phyloP scores from a whole-genome alignment of 208 protist species.

The Endotrypanum monterogeii region DNA sequence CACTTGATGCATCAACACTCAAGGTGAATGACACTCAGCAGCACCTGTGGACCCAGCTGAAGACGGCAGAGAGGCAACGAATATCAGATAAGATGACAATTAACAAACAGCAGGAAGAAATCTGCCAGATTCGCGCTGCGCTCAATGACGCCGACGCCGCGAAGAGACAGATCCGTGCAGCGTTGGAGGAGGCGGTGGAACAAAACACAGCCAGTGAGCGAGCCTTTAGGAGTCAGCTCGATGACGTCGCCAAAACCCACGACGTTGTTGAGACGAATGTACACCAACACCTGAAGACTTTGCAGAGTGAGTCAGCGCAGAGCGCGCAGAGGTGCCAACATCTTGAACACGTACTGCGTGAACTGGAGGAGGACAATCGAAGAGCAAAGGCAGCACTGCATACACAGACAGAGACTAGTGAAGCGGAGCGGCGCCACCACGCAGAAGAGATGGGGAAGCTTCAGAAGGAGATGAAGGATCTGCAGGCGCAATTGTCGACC shows the following conservation, averaged over 20 bases:
- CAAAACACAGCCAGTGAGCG: slow-evolving; percentile 5
- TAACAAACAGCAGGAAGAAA: slow-evolving; percentile 18
- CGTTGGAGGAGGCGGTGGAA: slow-evolving; percentile 2
- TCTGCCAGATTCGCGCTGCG: background rate
- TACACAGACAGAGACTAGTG: slow-evolving; percentile 1
- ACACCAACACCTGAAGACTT: slow-evolving; percentile 11
- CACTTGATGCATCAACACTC: background rate
- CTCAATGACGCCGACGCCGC: slow-evolving; percentile 7
- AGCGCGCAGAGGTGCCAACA: slow-evolving; percentile 11
- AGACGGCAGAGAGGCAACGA: slow-evolving; percentile 1
- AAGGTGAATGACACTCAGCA: slow-evolving; percentile 12
- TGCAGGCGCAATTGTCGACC: slow-evolving; percentile 13
- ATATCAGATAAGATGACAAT: background rate
- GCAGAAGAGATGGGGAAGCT: background rate
- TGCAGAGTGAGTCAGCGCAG: slow-evolving; percentile 9
- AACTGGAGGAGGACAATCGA: background rate
- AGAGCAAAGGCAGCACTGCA: background rate
- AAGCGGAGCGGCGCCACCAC: background rate
- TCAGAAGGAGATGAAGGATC: background rate
- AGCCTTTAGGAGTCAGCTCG: slow-evolving; percentile 11
- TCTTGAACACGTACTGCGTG: slow-evolving; percentile 16
- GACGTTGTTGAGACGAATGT: slow-evolving; percentile 9
- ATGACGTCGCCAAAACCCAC: slow-evolving; percentile 6
- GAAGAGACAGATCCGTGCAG: background rate
- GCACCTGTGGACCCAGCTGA: slow-evolving; percentile 2